Evolutionary conservation across 352 stramenopile genomes (phyloP), one percentile per base, ranked within the genome.

Genomic region (Phytophthora sansomeana): DNA sequence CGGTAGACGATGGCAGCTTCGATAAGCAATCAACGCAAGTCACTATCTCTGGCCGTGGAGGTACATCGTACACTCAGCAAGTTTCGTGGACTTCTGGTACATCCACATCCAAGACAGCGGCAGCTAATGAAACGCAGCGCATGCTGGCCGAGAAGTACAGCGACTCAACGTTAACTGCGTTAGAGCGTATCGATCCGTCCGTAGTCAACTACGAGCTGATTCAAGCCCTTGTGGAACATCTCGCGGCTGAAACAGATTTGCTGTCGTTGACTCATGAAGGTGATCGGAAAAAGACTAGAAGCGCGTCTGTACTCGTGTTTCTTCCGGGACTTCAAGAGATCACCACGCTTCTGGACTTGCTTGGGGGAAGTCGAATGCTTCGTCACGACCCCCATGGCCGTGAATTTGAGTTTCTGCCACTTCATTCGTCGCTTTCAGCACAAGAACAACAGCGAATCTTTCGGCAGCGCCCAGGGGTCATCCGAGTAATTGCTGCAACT

Each of bases 201-300:
- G 78, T 98, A 5, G 97, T 98, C 46, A 98, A 98, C 70, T 98
- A 98, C 61, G 91, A 98, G 56, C 76, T 98, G 6, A 96, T 98
- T 42, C 82, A 91, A 57, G 81, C 93, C 28, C 77, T 98, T 11
- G 48, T 98, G 28, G 81, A 97, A 59, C 74, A 97, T 30, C 80
- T 98, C 26, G 65, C 81, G 6, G 85, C 63, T 3, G 75, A 95
- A 43, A 81, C 78, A 0, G 71, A 83, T n/a, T 32, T 79, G 21
- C 74, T 86, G 10, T 64, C 54, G 38, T 11, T 76, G 17, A 47
- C 61, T n/a, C 51, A 53, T 6, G 41, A 29, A 19, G 28, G 26
- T 33, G 26, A 26, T 5, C 58, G 58, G 43, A 58, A 51, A 3
- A 60, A 60, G 8, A 49, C 30, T 3, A 63, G n/a, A 9, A 91